phyloP scores from a whole-genome alignment of 345 rosid species.

The Eucalyptus grandis region DNA sequence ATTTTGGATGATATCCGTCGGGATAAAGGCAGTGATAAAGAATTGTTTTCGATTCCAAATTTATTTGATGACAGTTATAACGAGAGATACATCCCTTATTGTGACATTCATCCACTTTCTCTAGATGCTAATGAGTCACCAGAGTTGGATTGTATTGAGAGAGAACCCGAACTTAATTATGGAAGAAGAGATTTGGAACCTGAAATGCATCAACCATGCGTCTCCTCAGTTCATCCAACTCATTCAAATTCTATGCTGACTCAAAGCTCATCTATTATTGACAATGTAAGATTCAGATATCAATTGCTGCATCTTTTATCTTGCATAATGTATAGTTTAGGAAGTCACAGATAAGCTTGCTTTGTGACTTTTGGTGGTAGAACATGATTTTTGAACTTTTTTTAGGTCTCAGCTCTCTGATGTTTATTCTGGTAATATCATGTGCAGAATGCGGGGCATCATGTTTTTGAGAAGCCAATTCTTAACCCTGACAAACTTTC shows the following conservation, averaged over 20 bases:
- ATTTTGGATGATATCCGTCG: slow-evolving; percentile 17
- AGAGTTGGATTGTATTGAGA: background rate
- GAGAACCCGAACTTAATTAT: background rate
- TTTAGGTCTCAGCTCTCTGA: background rate
- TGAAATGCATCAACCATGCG: slow-evolving; percentile 6
- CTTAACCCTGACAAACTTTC: slow-evolving; percentile 11
- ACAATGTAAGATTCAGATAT: slow-evolving; percentile 40
- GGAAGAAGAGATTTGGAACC: slow-evolving; percentile 1
- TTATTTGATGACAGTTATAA: slow-evolving; percentile 12
- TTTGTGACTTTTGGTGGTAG: background rate
- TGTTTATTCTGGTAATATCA: background rate
- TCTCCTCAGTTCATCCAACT: slow-evolving; percentile 28
- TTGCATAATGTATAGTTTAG: background rate
- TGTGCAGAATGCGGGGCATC: slow-evolving; percentile 32
- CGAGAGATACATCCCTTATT: slow-evolving; percentile 68
- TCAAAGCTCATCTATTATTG: slow-evolving; percentile 16
- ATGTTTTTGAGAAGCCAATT: slow-evolving; percentile 15
- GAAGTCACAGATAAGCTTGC: background rate
- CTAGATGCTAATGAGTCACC: background rate
- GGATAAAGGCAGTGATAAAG: slow-evolving; percentile 27
- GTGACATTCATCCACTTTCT: slow-evolving; percentile 16
- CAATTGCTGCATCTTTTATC: background rate
- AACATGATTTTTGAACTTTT: background rate
- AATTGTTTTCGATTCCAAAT: slow-evolving; percentile 36
- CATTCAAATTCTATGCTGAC: slow-evolving; percentile 24